Evolutionary conservation across 2,329 filamentous ascomycete genomes (phyloP).

Genomic region (Cladorrhinum sp.): DNA sequence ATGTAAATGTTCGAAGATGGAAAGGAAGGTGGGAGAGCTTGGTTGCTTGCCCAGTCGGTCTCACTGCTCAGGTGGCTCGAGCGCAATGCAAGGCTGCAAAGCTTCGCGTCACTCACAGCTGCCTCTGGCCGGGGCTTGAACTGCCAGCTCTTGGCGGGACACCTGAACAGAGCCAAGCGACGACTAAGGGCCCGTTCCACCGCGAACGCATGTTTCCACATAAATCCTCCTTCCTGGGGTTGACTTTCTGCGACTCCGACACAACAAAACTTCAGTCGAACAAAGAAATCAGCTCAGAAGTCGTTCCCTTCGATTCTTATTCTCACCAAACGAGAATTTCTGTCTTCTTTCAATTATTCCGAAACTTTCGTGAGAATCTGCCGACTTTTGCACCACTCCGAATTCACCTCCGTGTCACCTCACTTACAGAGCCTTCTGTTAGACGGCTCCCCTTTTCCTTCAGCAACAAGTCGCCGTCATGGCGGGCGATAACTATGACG

Average conservation of each 20-base stretch:
- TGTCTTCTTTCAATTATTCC: not conserved
- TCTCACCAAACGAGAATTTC: not conserved
- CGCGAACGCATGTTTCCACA: not conserved
- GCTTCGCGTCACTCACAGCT: slow-evolving; percentile 22
- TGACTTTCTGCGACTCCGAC: not conserved
- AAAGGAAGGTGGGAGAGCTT: slow-evolving; percentile 8
- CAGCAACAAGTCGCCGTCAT: slow-evolving; percentile 13
- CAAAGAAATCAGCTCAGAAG: not conserved
- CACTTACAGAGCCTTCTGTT: not conserved
- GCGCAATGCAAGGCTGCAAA: slow-evolving; percentile 25
- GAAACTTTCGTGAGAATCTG: not conserved
- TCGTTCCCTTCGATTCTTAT: not conserved
- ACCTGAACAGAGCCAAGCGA: not conserved
- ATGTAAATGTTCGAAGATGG: slow-evolving; percentile 6
- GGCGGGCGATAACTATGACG: slow-evolving; percentile 31
- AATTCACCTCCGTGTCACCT: not conserved
- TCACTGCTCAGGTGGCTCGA: slow-evolving; percentile 15
- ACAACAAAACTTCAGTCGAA: not conserved
- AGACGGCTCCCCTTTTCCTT: not conserved
- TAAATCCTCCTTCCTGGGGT: not conserved
- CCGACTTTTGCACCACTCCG: not conserved
- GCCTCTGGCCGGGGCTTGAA: slow-evolving; percentile 1
- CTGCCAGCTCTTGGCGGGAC: not conserved
- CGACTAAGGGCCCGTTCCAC: not conserved
- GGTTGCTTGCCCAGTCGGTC: slow-evolving; percentile 1